Percentiles rank a stretch among this genome's conserved stretches.
phyloP scores from a whole-genome alignment of 257 asterid genomes.

The Solanum sitiens region DNA sequence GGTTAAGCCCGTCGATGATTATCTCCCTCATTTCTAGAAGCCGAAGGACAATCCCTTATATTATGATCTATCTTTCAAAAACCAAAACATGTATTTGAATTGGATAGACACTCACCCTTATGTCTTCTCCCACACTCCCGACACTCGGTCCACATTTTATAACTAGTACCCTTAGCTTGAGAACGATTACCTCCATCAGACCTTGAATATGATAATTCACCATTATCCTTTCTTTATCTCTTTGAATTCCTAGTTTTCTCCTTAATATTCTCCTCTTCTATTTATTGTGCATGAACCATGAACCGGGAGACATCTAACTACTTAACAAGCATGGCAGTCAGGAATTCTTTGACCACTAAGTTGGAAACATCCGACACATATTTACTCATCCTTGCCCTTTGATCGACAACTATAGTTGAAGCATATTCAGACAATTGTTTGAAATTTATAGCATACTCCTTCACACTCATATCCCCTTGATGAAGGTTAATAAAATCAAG shows the following conservation, averaged over 20 bases:
- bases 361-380: too few relatives aligned
- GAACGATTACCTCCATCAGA: too few relatives aligned
- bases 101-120: too few relatives aligned
- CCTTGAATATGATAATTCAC: neutral
- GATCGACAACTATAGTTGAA: neutral
- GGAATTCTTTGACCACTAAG: neutral
- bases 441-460: neutral
- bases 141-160: too few relatives aligned
- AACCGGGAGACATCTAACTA: neutral
- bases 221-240: too few relatives aligned
- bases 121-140: too few relatives aligned
- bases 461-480: neutral
- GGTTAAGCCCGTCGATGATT: too few relatives aligned
- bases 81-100: too few relatives aligned
- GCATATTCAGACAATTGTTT: neutral
- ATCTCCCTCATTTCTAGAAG: too few relatives aligned
- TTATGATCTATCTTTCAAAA: too few relatives aligned
- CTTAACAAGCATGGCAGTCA: neutral
- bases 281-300: neutral
- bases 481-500: neutral
- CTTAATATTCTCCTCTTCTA: neutral
- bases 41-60: too few relatives aligned
- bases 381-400: neutral
- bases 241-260: neutral
- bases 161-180: too few relatives aligned